Conservation (phyloP, 164 flowering plant species). For the Annona cherimola region DNA sequence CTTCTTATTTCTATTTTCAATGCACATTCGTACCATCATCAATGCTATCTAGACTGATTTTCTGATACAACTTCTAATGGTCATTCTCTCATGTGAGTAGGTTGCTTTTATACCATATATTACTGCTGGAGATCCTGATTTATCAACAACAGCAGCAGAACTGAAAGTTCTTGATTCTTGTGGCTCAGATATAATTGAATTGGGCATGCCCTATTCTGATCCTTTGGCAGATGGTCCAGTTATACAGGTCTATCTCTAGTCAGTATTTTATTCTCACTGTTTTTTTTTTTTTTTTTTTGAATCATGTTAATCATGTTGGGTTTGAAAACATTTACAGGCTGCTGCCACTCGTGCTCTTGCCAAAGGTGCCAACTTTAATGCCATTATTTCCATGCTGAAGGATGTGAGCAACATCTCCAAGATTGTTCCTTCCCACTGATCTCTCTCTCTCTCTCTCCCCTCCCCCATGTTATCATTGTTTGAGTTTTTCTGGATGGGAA, state of each 20-base stretch:
- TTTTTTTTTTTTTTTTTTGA: neutral
- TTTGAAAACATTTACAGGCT: constrained; percentile 42
- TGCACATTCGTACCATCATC: constrained; percentile 3
- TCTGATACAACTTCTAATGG: constrained; percentile 4
- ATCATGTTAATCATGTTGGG: neutral
- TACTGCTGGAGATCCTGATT: constrained; percentile 95
- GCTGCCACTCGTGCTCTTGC: constrained; percentile 87
- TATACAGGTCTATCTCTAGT: constrained; percentile 57
- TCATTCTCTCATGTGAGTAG: constrained; percentile 31
- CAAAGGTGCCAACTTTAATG: constrained; percentile 61
- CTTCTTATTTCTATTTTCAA: neutral
- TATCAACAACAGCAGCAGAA: constrained; percentile 79
- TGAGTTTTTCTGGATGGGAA: no score
- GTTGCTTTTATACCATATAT: constrained; percentile 87
- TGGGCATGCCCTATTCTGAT: constrained; percentile 90
- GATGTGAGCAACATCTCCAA: constrained; percentile 32
- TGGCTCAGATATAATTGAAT: constrained; percentile 84
- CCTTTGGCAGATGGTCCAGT: constrained; percentile 98
- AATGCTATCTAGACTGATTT: no score
- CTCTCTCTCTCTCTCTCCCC: neutral
- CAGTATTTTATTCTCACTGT: constrained; percentile 1
- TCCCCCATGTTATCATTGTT: no score
- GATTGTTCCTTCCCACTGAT: neutral
- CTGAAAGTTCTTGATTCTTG: constrained; percentile 76
- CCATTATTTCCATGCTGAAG: constrained; percentile 67